These are phyloP conservation scores for Ophiocordyceps robertsii DNA, from an alignment of 2,329 filamentous ascomycete genomes.

Conservation along the genomic window DNA sequence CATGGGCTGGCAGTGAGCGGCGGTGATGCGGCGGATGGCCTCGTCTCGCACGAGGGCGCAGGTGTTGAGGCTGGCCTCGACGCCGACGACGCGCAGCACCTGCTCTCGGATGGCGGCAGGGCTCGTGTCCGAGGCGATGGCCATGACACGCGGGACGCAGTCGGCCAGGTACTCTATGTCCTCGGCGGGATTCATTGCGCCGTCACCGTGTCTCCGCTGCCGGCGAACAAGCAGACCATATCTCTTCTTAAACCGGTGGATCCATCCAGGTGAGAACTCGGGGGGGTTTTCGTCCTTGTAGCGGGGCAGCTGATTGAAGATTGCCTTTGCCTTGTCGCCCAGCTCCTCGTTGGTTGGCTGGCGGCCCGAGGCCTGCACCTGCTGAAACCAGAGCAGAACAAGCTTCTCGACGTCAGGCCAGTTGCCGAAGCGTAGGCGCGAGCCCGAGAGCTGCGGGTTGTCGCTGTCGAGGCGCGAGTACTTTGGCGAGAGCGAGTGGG, in stretches of 20 bases:
- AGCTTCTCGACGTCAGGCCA: constrained; percentile 51
- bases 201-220: constrained; percentile 37
- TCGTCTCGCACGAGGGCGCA: constrained; percentile 47
- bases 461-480: constrained; percentile 49
- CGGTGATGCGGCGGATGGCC: constrained; percentile 28
- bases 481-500: constrained; percentile 47
- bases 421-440: constrained; percentile 47
- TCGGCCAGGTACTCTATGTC: constrained; percentile 49
- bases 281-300: constrained; percentile 47
- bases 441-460: constrained; percentile 45
- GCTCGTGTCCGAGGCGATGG: constrained; percentile 42
- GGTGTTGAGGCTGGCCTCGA: constrained; percentile 37
- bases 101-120: constrained; percentile 46
- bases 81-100: constrained; percentile 39
- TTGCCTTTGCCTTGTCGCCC: constrained; percentile 46
- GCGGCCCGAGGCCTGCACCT: constrained; percentile 36
- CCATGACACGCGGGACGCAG: constrained; percentile 45
- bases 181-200: constrained; percentile 32
- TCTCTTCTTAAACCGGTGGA: constrained; percentile 50
- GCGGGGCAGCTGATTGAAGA: constrained; percentile 43
- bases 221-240: constrained; percentile 45
- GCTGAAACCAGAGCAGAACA: constrained; percentile 41
- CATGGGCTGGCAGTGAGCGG: constrained; percentile 9
- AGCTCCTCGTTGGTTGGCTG: constrained; percentile 50
- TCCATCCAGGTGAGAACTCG: constrained; percentile 51